A percentile compares a stretch with the other conserved stretches of the same genome.
phyloP scores from a whole-genome alignment of 2,329 filamentous ascomycete genomes.

The Ophiostoma ips region DNA sequence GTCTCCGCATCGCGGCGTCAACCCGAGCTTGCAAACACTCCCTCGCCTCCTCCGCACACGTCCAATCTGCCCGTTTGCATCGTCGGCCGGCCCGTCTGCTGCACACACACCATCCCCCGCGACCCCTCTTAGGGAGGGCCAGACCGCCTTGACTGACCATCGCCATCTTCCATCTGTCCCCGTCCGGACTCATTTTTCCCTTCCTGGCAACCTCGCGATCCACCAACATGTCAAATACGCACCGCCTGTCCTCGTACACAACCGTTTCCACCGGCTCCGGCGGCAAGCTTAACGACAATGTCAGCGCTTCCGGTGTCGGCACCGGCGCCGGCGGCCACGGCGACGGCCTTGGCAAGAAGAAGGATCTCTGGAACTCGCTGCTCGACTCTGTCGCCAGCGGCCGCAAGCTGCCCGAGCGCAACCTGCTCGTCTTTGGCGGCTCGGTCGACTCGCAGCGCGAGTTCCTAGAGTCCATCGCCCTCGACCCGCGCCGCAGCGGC shows the following conservation, averaged over 20 bases:
- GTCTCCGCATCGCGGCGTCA: no score
- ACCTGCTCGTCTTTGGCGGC: slow-evolving; percentile 72
- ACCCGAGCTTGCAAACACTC: not conserved
- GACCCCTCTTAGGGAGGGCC: not conserved
- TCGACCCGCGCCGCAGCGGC: slow-evolving; percentile 37
- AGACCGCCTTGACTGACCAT: not conserved
- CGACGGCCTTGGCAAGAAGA: slow-evolving; percentile 37
- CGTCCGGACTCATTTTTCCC: no score
- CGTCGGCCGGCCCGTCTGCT: not conserved
- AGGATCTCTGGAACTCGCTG: slow-evolving; percentile 91
- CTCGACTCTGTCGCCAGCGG: slow-evolving; percentile 80
- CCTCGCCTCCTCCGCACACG: no score
- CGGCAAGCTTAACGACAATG: slow-evolving; percentile 15
- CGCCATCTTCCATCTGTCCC: not conserved
- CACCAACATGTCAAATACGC: slow-evolving; percentile 38
- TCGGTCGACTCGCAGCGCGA: slow-evolving; percentile 72
- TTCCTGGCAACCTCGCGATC: no score
- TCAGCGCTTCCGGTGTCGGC: not conserved
- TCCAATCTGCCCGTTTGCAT: no score
- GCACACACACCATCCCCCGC: no score
- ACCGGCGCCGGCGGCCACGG: slow-evolving; percentile 24
- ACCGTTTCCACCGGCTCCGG: slow-evolving; percentile 39
- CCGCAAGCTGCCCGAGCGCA: slow-evolving; percentile 84
- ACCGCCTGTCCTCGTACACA: slow-evolving; percentile 46
- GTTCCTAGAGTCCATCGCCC: slow-evolving; percentile 54